Evolutionary conservation across 2,329 filamentous ascomycete genomes (phyloP), one percentile per base, ranked within the genome.

Genomic region (Ophiostoma triangulosporum): DNA sequence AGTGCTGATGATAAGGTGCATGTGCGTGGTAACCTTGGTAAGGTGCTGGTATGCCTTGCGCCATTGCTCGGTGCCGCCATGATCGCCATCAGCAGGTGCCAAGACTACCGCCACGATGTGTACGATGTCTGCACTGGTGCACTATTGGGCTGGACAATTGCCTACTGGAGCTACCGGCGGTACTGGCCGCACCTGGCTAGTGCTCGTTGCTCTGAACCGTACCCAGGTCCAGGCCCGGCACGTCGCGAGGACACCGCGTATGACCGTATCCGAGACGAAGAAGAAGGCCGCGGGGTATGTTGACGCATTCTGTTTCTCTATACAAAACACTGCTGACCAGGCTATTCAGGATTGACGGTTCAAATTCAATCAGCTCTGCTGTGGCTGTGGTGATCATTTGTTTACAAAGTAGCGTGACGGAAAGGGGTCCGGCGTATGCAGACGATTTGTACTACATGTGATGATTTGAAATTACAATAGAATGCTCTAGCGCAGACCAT

Each of bases 61-160:
- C 82, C 82, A 0, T 64, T 84, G 3, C 63, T 86, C 4, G 79
- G 78, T 8, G 83, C 83, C 1, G 70, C 74, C n/a, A 70, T 84
- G 65, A 82, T 87, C 58, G 81, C 81, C 43, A 83, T 85, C 55
- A 83, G 80, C 46, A 72, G 83, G 6, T 83, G 80, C 59, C 76
- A 86, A 65, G 82, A 85, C 64, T 86, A 86, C 62, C 69, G 83
- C 49, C 83, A 87, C 60, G 82, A 86, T 58, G 81, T 84, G 2
- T 84, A 82, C 57, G 83, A 86, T 61, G 81, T 86, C 12, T 76
- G 73, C 50, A 72, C 76, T 6, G 83, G 83, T 0, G 76, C 77
- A 0, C 64, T 76, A 26, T 68, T 86, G 14, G 83, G 83, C 3
- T 76, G 76, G 64, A 64, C 68, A 4, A 67, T 84, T 29, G 76